These are phyloP conservation scores for Zalerion maritima DNA, from an alignment of 495 filamentous ascomycete genomes.

Conservation along the genomic window DNA sequence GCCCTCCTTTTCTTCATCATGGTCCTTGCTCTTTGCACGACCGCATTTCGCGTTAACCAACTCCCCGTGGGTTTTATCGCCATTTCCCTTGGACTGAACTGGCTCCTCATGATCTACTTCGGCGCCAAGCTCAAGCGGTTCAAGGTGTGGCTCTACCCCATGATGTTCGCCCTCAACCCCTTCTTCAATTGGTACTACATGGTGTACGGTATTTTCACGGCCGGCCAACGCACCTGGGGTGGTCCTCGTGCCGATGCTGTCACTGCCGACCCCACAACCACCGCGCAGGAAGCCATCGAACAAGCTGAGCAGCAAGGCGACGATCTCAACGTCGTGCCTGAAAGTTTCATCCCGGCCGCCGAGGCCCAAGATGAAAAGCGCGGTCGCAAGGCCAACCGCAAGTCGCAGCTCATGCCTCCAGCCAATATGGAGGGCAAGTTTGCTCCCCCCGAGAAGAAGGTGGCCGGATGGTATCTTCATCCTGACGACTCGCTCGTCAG, in stretches of 20 bases:
- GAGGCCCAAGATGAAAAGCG: slow-evolving; percentile 37
- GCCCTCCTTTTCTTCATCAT: slow-evolving; percentile 93
- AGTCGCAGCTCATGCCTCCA: slow-evolving; percentile 53
- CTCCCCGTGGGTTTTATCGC: slow-evolving; percentile 90
- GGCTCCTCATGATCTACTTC: slow-evolving; percentile 94
- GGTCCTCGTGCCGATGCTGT: slow-evolving; percentile 89
- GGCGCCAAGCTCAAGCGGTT: slow-evolving; percentile 71
- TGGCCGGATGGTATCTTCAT: slow-evolving; percentile 49
- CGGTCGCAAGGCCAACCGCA: slow-evolving; percentile 20
- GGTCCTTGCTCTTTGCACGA: slow-evolving; percentile 76
- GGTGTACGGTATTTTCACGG: slow-evolving; percentile 78
- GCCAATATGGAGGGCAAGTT: slow-evolving; percentile 61
- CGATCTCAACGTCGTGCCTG: slow-evolving; percentile 81
- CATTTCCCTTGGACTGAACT: slow-evolving; percentile 90
- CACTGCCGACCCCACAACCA: slow-evolving; percentile 61
- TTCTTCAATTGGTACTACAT: slow-evolving; percentile 99
- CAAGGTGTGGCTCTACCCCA: slow-evolving; percentile 86
- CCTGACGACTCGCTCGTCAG: slow-evolving; percentile 45
- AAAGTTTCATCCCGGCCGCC: slow-evolving; percentile 66
- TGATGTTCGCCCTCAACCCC: slow-evolving; percentile 93
- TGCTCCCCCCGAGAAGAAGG: slow-evolving; percentile 41
- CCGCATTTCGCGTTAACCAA: slow-evolving; percentile 58
- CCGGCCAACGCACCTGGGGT: slow-evolving; percentile 92
- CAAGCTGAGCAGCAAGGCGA: slow-evolving; percentile 67
- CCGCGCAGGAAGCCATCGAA: slow-evolving; percentile 71